A percentile compares a stretch with the other conserved stretches of the same genome.
phyloP scores from a whole-genome alignment of 2,329 filamentous ascomycete genomes.

The Fusarium pseudocircinatum region DNA sequence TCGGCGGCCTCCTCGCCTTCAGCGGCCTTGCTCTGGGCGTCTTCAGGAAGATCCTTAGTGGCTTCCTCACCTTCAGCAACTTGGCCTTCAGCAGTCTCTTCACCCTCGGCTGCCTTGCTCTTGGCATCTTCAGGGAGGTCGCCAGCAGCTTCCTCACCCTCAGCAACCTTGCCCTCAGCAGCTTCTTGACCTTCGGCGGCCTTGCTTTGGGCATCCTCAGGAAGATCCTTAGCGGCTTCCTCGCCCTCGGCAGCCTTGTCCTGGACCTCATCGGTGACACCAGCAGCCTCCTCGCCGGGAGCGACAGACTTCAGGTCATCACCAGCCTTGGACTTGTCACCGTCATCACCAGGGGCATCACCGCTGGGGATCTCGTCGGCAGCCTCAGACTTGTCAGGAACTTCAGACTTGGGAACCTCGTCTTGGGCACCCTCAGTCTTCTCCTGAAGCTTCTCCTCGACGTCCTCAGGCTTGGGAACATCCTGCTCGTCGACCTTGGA shows the following conservation, averaged over 20 bases:
- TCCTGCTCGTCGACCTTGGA: conserved; percentile 32
- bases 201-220: conserved; percentile 25
- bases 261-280: conserved; percentile 38
- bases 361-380: background rate
- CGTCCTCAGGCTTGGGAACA: conserved; percentile 19
- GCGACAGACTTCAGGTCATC: conserved; percentile 56
- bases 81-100: conserved; percentile 2
- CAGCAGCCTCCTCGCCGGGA: conserved; percentile 42
- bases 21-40: background rate
- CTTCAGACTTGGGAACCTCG: conserved; percentile 37
- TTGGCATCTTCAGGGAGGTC: conserved; percentile 1
- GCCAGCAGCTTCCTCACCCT: background rate
- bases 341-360: conserved; percentile 7
- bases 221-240: conserved; percentile 17
- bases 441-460: conserved; percentile 22
- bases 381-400: conserved; percentile 21
- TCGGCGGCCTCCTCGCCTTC: conserved; percentile 1
- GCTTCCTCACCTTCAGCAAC: background rate
- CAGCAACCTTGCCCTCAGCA: conserved; percentile 3
- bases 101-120: conserved; percentile 12
- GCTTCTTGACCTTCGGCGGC: conserved; percentile 31
- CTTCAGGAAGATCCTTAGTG: no score
- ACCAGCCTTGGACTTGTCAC: conserved; percentile 31
- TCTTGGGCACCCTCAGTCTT: conserved; percentile 23
- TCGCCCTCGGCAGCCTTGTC: conserved; percentile 30